phyloP scores from a whole-genome alignment of 169 alveolate genomes.

The Eimeria praecox region DNA sequence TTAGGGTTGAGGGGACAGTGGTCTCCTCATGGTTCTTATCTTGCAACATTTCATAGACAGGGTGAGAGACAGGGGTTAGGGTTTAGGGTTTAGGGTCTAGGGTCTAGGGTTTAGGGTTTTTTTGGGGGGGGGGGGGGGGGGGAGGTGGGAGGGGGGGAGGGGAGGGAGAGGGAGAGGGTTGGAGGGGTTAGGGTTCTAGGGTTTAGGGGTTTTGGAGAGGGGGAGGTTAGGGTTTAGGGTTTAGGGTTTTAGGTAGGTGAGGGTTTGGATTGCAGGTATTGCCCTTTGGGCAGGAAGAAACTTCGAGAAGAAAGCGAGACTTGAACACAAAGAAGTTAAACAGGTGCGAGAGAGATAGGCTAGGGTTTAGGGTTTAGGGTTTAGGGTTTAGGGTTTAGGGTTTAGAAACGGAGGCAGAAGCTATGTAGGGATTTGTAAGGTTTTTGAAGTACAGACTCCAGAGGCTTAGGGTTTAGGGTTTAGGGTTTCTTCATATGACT shows the following conservation, averaged over 20 bases:
- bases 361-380: conserved; percentile 49
- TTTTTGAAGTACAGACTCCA: neutral
- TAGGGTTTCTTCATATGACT: too few species aligned
- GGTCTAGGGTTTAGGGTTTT: neutral
- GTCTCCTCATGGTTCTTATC: conserved; percentile 95
- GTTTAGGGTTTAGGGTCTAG: neutral
- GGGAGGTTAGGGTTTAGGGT: neutral
- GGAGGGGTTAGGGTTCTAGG: neutral
- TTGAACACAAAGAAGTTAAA: conserved; percentile 94
- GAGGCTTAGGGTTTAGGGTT: neutral
- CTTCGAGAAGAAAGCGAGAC: conserved; percentile 91
- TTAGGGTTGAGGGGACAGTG: conserved; percentile 92
- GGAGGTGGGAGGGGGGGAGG: too few species aligned
- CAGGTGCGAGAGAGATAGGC: conserved; percentile 85
- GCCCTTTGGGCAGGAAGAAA: conserved; percentile 94
- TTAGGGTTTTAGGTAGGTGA: neutral
- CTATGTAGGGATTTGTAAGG: neutral
- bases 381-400: conserved; percentile 42
- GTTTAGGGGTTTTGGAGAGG: too few species aligned
- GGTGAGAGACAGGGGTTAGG: conserved; percentile 83
- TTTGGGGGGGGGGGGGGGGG: neutral
- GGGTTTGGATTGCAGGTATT: conserved; percentile 83
- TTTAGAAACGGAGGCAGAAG: neutral
- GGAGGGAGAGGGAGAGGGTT: too few species aligned
- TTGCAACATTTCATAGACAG: conserved; percentile 93